Evolutionary conservation across 2,329 filamentous ascomycete species (phyloP), one percentile per base, ranked within the genome.

Genomic region (Aureobasidium melanogenum): DNA sequence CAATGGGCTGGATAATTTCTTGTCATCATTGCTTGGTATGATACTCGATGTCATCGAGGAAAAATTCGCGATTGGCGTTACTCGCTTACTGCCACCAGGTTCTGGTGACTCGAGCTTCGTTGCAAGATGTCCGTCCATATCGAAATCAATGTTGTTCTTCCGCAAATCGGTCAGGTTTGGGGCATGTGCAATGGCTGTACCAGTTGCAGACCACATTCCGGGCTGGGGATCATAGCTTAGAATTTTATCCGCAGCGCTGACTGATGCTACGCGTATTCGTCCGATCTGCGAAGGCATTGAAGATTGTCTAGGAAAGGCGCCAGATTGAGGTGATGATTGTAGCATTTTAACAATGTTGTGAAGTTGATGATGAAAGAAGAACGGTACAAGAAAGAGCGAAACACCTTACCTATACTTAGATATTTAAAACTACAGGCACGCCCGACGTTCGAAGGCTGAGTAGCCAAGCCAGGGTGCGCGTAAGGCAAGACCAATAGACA

Each of bases 121-220:
- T 9, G 41, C 41, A 38, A 46, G 46, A 51, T 60, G 47, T 8
- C 58, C 58, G n/a, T 60, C 36, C 17, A n/a, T 38, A 19, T 60
- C 58, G 15, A 60, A 60, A 7, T 51, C 47, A 34, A 60, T 60
- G 30, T 52, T 52, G 2, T 60, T 34, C 28, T 26, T 9, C 24
- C 47, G 46, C 26, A 79, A 77, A 47, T 79, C 76, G 47, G 67
- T 66, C 22, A 79, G 60, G 1, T 75, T 75, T 5, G 76, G 77
- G 15, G 76, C 75, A 63, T 70, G 74, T 9, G 75, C 70, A 15
- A 71, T 75, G 6, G 70, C 70, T 8, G 66, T 69, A 14, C 75
- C 76, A 1, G 75, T 75, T 0, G 77, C 77, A n/a, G 76, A 75
- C 75, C 73, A 76, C 70, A 76, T 75, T 43, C 76, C 74, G 0